Conservation (phyloP, 2,329 filamentous ascomycete genomes). For the Trichoderma sp. region DNA sequence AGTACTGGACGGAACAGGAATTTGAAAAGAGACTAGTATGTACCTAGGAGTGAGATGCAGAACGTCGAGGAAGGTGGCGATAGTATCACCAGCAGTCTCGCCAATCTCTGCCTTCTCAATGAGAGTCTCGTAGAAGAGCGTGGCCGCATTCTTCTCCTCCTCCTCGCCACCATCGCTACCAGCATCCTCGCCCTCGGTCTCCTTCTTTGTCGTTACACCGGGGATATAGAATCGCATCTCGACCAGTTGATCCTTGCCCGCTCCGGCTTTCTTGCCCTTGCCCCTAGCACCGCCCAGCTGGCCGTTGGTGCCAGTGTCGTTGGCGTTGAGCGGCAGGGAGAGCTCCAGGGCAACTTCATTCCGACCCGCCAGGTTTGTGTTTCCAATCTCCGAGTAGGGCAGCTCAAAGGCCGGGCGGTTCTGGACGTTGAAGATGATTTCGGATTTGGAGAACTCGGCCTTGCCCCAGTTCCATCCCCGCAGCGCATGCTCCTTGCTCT, state of each 20-base stretch:
- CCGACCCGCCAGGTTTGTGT: conserved; percentile 95
- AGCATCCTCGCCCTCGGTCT: conserved; percentile 67
- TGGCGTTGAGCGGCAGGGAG: conserved; percentile 70
- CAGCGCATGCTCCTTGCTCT: conserved; percentile 90
- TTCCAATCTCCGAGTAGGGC: conserved; percentile 94
- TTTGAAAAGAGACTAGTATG: conserved; percentile 20
- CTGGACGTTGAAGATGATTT: conserved; percentile 94
- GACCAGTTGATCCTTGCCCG: conserved; percentile 87
- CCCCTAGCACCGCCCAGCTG: conserved; percentile 71
- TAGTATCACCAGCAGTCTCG: conserved; percentile 97
- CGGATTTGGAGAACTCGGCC: conserved; percentile 91
- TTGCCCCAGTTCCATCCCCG: conserved; percentile 99
- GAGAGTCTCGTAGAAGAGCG: conserved; percentile 95
- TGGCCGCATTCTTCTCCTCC: conserved; percentile 90
- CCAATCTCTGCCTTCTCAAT: conserved; percentile 99
- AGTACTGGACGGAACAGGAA: no score
- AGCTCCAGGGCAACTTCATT: conserved; percentile 98
- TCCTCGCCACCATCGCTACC: conserved; percentile 57
- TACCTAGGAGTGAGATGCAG: conserved; percentile 93
- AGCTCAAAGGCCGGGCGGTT: conserved; percentile 96
- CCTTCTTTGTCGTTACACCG: conserved; percentile 79
- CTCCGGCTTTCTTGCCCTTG: conserved; percentile 85
- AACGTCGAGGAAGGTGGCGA: conserved; percentile 94
- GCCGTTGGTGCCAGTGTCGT: conserved; percentile 72
- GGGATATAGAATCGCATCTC: conserved; percentile 99